These are phyloP conservation scores for Apiospora marii DNA, from an alignment of 2,329 filamentous ascomycete genomes.

Conservation along the genomic window DNA sequence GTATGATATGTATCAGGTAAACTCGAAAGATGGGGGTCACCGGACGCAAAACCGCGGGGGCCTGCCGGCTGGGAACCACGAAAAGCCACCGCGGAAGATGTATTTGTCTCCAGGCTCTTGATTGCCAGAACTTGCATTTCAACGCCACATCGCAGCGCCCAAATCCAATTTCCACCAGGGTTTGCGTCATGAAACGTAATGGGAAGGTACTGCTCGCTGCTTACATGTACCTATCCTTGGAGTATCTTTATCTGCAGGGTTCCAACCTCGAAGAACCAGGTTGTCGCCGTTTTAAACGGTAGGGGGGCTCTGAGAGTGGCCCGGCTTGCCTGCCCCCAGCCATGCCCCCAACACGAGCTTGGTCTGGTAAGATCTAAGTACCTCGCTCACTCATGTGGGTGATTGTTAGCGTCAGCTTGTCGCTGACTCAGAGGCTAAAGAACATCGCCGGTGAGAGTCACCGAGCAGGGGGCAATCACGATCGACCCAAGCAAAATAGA, in stretches of 20 bases:
- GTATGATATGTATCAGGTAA: background rate
- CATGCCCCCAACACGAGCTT: background rate
- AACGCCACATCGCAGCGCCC: background rate
- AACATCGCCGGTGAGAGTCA: background rate
- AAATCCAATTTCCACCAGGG: slow-evolving; percentile 8
- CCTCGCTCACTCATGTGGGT: background rate
- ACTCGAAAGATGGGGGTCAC: slow-evolving; percentile 7
- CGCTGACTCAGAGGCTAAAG: background rate
- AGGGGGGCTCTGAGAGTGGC: background rate
- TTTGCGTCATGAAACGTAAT: slow-evolving; percentile 19
- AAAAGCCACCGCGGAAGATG: background rate
- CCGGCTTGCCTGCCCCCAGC: slow-evolving; percentile 8
- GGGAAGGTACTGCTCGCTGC: background rate
- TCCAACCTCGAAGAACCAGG: background rate
- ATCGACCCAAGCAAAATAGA: background rate
- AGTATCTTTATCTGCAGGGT: background rate
- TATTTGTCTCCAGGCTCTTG: background rate
- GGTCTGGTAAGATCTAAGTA: background rate
- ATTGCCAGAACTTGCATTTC: background rate
- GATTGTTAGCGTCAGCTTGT: too few species aligned
- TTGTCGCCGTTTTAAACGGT: slow-evolving; percentile 1
- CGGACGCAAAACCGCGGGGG: background rate
- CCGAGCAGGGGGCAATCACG: background rate
- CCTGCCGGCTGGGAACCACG: background rate
- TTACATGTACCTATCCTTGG: background rate